Percentiles rank a stretch among this genome's conserved stretches.
Evolutionary conservation across 768 basidiomycete species (phyloP).

Genomic region (Trametes gibbosa): DNA sequence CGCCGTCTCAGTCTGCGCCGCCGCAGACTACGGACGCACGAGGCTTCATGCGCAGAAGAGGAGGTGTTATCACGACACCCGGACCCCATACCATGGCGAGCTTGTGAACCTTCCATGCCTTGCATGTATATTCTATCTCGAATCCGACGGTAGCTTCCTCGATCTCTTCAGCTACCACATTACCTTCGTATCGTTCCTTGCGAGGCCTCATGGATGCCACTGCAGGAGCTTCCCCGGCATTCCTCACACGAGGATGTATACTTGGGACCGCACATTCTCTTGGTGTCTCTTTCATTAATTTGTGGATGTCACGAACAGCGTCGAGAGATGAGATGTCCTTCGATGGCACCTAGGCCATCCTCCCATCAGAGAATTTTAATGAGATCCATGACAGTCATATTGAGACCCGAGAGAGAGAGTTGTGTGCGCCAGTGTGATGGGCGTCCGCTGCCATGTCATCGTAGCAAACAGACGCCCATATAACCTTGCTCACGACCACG

Average conservation of each 20-base stretch:
- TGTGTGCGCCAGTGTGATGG: conserved; percentile 2
- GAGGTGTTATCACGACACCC: neutral
- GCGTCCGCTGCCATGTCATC: neutral
- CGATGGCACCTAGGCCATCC: too few relatives aligned
- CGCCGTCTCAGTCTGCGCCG: conserved; percentile 22
- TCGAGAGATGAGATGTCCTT: too few relatives aligned
- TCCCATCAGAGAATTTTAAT: too few relatives aligned
- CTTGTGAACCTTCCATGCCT: neutral
- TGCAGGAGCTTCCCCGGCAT: neutral
- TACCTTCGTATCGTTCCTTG: neutral
- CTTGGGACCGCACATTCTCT: neutral
- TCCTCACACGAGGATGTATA: neutral
- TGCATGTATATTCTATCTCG: neutral
- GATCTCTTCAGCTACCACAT: neutral
- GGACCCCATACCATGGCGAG: conserved; percentile 12
- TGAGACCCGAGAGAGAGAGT: neutral
- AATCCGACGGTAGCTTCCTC: neutral
- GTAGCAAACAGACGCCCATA: conserved; percentile 1
- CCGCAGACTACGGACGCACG: conserved; percentile 21
- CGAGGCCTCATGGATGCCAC: neutral
- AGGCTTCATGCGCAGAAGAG: neutral
- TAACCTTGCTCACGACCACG: neutral
- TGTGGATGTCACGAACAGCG: too few relatives aligned
- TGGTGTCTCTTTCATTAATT: too few relatives aligned
- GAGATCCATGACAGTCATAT: too few relatives aligned